phyloP scores from a whole-genome alignment of 2,329 filamentous ascomycete genomes.

The Macroventuria anomochaeta region DNA sequence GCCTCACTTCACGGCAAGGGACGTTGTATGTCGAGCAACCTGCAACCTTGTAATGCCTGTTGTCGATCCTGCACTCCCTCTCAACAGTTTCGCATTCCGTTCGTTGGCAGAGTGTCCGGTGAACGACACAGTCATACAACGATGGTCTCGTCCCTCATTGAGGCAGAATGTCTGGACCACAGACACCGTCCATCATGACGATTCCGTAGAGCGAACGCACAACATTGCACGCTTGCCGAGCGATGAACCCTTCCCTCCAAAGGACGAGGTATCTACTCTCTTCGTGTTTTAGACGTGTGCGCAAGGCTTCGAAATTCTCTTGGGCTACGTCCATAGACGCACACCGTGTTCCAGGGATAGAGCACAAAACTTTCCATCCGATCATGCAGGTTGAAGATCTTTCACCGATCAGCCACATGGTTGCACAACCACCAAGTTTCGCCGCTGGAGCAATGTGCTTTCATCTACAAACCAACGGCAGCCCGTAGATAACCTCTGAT shows the following conservation, averaged over 20 bases:
- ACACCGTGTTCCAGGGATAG: not conserved
- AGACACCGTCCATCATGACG: not conserved
- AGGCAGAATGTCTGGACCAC: not conserved
- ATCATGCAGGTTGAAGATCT: conserved; percentile 13
- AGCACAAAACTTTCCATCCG: not conserved
- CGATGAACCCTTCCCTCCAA: too few relatives aligned
- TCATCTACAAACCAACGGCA: not conserved
- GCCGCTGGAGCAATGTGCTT: conserved; percentile 7
- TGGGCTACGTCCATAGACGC: not conserved
- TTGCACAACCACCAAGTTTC: conserved; percentile 3
- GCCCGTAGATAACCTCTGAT: not conserved
- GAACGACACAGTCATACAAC: conserved; percentile 12
- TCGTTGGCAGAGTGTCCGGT: not conserved
- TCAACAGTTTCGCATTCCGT: conserved; percentile 17
- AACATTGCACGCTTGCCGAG: not conserved
- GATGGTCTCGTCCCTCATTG: not conserved
- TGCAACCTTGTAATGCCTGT: conserved; percentile 4
- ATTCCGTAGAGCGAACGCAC: not conserved
- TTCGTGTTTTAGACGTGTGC: not conserved
- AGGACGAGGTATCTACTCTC: too few relatives aligned
- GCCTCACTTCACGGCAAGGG: conserved; percentile 3
- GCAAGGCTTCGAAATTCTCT: not conserved
- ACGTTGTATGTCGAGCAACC: conserved; percentile 13
- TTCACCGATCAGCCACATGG: conserved; percentile 8
- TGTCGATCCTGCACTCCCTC: conserved; percentile 13